Evolutionary conservation across 805 yeast genomes (phyloP), one percentile per base, ranked within the genome.

Genomic region (Dipodascus geniculatus): DNA sequence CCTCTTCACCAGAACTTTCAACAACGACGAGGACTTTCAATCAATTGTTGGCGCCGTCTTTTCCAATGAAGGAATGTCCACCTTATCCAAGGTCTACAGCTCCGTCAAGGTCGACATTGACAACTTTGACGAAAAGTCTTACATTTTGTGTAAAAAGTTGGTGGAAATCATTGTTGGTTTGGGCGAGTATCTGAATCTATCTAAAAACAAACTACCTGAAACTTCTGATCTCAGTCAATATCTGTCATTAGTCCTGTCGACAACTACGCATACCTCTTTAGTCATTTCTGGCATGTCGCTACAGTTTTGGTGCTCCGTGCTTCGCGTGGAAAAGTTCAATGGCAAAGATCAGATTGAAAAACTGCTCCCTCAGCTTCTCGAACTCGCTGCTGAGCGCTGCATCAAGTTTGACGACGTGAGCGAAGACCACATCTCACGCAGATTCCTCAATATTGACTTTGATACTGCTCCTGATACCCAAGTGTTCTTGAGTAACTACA

Each of bases 91-190:
- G 49, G 86, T 87, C 28, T 90, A 83, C 65, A 74, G 78, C 38
- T 61, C 71, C 8, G 62, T 77, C 42, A 64, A 65, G 22, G 74
- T 86, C 51, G 79, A 80, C 57, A 65, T 82, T 2, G 79, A 80
- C 56, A 82, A 83, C 55, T 75, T 89, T 22, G 90, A 86, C 62
- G 97, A 89, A 61, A 79, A 78, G 54, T 75, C 79, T 35, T 93
- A 93, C 65, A 82, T 95, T 0, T 76, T 91, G 55, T 70, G 87
- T 57, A 93, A 93, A 66, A 91, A 91, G 69, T 77, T 91, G 16
- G 96, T 90, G 2, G 99, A 93, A 65, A 85, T 91, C 87, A 80
- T 90, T 33, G 95, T 93, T 22, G 85, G 89, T 0, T 71, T 88
- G 51, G 85, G 93, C 57, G 95, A 87, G 60, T 85, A 84, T 62